Evolutionary conservation across 2,329 filamentous ascomycete species (phyloP), one percentile per base, ranked within the genome.

Genomic region (Annulohypoxylon truncatum): DNA sequence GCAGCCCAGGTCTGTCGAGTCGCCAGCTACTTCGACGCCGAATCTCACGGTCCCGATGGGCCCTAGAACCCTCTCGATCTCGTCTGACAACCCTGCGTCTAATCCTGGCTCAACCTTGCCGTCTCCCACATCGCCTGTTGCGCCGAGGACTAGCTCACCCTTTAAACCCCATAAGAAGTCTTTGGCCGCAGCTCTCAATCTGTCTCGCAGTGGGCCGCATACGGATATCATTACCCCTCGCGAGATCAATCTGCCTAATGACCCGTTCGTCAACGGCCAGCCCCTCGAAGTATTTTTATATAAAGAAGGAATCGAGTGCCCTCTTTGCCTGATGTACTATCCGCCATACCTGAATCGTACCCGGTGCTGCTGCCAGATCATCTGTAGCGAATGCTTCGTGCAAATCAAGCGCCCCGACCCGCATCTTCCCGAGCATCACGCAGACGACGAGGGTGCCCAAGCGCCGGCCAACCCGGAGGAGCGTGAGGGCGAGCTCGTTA

Each of bases 311-410:
- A 82, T 84, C 5, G 96, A 99, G 77, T 99, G 96, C 74, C 95
- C 96, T 4, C 97, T 99, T 67, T 99, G 96, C 82, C 97, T 98
- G 77, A 84, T 98, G 56, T 96, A 94, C 73, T 99, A 98, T 72
- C 96, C 96, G 0, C 94, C 94, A 2, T 96, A 96, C 76, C 85
- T 99, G 28, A 99, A 99, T 80, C 91, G 90, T 70, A 99, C 96
- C 0, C 86, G 96, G 71, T 99, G 96, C 77, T 99, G 96, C 78
- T 94, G 97, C 73, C 96, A 99, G 77, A 86, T 92, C 4, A 98
- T 99, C 68, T 99, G 96, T 80, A 98, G 94, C 42, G 96, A 99
- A 81, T 99, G 96, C 78, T 99, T 99, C 75, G 96, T 99, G 3
- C 96, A 99, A 78, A 99, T 99, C 75, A 94, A 93, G 77, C 85